Conservation (phyloP, 495 filamentous ascomycete species). For the Penicillium angulare region DNA sequence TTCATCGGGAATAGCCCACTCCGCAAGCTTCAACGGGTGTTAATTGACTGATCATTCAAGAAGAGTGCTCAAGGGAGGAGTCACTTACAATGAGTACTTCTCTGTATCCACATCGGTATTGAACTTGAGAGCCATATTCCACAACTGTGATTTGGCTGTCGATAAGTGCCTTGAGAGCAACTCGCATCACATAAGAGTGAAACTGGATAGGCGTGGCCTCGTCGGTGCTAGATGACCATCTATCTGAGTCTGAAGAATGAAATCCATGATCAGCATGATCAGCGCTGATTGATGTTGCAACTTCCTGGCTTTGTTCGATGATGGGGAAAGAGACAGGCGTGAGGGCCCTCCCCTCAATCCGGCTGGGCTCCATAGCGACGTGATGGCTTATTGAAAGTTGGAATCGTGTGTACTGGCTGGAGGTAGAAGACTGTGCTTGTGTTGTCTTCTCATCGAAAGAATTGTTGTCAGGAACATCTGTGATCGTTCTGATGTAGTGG, state of each 20-base stretch:
- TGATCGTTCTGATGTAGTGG: too few species aligned
- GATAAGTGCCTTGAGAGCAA: not conserved
- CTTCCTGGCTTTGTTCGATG: too few species aligned
- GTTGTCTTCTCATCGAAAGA: too few species aligned
- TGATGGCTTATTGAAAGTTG: too few species aligned
- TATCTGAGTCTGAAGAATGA: not conserved
- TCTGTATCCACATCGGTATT: conserved; percentile 2
- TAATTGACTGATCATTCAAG: not conserved
- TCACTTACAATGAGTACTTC: not conserved
- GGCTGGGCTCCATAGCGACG: too few species aligned
- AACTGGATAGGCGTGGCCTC: not conserved
- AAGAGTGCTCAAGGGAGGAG: not conserved
- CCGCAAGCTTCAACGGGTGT: not conserved
- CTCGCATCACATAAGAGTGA: not conserved
- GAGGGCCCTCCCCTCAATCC: too few species aligned
- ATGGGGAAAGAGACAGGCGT: too few species aligned
- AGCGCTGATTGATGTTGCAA: too few species aligned
- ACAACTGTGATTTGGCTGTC: conserved; percentile 1
- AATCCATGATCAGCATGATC: not conserved
- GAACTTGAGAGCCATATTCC: conserved; percentile 4
- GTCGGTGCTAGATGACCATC: too few species aligned
- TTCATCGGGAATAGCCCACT: conserved; percentile 3
- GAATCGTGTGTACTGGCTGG: too few species aligned
- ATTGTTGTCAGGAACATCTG: too few species aligned
- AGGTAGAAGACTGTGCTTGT: too few species aligned